Evolutionary conservation across 257 asterid species (phyloP).

Genomic region (Phtheirospermum japonicum): DNA sequence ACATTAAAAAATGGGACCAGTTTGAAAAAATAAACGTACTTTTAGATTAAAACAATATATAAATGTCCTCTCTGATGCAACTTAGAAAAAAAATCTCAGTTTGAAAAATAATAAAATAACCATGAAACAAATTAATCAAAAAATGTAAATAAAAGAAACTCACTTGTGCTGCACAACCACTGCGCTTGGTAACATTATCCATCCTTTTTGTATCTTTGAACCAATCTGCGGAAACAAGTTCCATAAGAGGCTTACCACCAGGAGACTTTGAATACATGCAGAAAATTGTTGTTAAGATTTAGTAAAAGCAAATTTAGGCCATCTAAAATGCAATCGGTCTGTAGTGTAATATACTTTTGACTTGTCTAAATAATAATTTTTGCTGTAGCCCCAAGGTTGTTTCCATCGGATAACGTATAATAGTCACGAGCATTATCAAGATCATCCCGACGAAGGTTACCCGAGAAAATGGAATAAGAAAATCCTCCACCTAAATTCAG

Average conservation of each 20-base stretch:
- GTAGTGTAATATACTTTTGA: background rate
- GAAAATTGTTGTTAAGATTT: conserved; percentile 17
- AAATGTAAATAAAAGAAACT: too few species aligned
- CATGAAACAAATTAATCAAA: too few species aligned
- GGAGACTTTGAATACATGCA: conserved; percentile 48
- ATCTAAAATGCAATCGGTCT: background rate
- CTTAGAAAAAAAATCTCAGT: conserved; percentile 39
- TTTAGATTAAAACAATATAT: conserved; percentile 78
- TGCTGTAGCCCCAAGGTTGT: conserved; percentile 81
- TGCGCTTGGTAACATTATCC: conserved; percentile 86
- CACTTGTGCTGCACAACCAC: too few species aligned
- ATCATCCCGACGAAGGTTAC: too few species aligned
- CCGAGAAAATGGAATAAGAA: too few species aligned
- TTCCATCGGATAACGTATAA: too few species aligned
- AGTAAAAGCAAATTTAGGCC: too few species aligned
- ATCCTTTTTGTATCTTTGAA: conserved; percentile 77
- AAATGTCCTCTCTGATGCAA: conserved; percentile 87
- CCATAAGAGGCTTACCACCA: conserved; percentile 88
- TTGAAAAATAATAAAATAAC: conserved; percentile 9
- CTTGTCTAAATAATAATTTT: conserved; percentile 68
- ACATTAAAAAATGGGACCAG: conserved; percentile 19
- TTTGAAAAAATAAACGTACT: conserved; percentile 50
- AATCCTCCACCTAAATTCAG: too few species aligned
- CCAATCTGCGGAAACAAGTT: conserved; percentile 98
- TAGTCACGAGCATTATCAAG: too few species aligned